Conservation (phyloP, 805 yeast genomes). For the Candida takata region DNA sequence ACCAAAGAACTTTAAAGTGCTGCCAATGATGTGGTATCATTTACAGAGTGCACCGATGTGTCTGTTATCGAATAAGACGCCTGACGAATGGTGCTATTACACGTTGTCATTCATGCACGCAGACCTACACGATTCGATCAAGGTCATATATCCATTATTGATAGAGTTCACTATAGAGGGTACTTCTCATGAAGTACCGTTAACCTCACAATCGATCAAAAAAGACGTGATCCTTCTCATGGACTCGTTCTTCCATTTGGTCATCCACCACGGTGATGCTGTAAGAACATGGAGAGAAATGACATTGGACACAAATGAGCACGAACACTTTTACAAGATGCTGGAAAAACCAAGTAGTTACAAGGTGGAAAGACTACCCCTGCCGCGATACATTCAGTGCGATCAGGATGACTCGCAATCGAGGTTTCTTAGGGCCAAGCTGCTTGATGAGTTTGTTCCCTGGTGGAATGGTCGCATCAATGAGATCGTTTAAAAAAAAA, state of each 20-base stretch:
- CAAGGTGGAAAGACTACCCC: constrained; percentile 85
- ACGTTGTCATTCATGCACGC: constrained; percentile 81
- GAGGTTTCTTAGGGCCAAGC: constrained; percentile 83
- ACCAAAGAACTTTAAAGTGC: constrained; percentile 68
- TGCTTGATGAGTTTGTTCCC: constrained; percentile 23
- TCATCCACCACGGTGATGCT: constrained; percentile 86
- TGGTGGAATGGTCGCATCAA: constrained; percentile 1
- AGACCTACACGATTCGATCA: constrained; percentile 82
- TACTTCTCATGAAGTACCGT: constrained; percentile 40
- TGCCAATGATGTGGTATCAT: constrained; percentile 92
- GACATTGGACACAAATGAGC: constrained; percentile 49
- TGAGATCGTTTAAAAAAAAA: constrained; percentile 13
- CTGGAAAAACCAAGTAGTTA: constrained; percentile 82
- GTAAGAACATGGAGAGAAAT: constrained; percentile 86
- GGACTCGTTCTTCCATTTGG: constrained; percentile 93
- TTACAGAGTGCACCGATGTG: constrained; percentile 89
- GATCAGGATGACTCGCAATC: constrained; percentile 98
- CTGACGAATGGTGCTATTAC: constrained; percentile 94
- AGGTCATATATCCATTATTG: constrained; percentile 94
- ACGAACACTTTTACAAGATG: constrained; percentile 71
- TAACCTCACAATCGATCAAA: constrained; percentile 47
- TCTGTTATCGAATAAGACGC: constrained; percentile 92
- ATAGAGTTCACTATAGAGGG: constrained; percentile 63
- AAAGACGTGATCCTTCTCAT: constrained; percentile 77
- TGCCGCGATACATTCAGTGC: constrained; percentile 91